phyloP scores from a whole-genome alignment of 495 filamentous ascomycete genomes.

The Rostrohypoxylon terebratum region DNA sequence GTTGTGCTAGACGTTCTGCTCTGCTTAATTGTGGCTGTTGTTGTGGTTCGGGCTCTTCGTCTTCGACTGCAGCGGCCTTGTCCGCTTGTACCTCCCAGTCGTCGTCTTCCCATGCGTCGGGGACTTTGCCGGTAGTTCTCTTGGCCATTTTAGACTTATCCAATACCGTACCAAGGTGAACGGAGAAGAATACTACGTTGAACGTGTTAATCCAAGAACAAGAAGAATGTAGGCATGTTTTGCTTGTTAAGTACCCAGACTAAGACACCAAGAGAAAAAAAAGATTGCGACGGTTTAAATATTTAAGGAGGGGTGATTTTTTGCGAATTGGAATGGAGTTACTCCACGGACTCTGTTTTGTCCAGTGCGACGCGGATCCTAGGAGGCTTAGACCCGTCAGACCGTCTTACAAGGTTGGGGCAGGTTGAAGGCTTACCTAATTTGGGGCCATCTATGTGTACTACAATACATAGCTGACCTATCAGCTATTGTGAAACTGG shows the following conservation, averaged over 20 bases:
- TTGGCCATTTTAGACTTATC: conserved; percentile 61
- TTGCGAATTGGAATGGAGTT: conserved; percentile 33
- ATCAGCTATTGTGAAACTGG: conserved; percentile 3
- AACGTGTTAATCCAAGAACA: conserved; percentile 4
- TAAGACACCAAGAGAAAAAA: not conserved
- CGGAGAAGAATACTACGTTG: not conserved
- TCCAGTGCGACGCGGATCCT: conserved; percentile 13
- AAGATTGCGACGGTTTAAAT: not conserved
- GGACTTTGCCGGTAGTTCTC: conserved; percentile 62
- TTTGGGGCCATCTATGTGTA: conserved; percentile 13
- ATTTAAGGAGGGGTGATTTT: conserved; percentile 36
- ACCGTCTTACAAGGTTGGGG: conserved; percentile 8
- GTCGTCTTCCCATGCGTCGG: conserved; percentile 87
- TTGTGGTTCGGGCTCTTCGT: conserved; percentile 57
- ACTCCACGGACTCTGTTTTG: not conserved
- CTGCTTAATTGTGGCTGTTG: conserved; percentile 64
- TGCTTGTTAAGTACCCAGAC: conserved; percentile 8
- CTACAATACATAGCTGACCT: no score
- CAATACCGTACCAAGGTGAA: not conserved
- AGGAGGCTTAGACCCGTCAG: not conserved
- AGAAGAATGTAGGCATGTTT: conserved; percentile 12
- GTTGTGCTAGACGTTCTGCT: conserved; percentile 81
- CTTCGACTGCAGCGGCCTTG: conserved; percentile 41
- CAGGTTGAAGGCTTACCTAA: conserved; percentile 37
- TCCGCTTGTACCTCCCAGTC: conserved; percentile 88